Base-by-base conservation (phyloP, 805 yeast species). In the Hermanozyma aechmeae region DNA sequence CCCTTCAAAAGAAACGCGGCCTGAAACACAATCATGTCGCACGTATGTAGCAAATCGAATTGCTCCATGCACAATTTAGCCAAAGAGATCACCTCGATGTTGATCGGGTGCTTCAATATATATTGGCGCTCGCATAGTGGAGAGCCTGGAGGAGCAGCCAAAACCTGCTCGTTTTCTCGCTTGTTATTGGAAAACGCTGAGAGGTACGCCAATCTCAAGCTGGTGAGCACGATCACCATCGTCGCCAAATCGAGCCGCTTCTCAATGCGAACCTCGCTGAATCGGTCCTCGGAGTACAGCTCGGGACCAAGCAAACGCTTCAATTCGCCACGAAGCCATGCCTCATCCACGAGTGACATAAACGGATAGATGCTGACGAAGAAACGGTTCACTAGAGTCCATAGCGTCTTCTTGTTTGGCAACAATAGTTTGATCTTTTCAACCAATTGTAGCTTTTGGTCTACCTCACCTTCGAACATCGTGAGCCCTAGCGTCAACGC, bases 141-240 rank as follows among this genome's bases (percentile, higher is more conserved):
- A 1, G 27, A 6, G 14, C 20, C 32, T 6, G 31, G 23, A 16
- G 18, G 15, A 8, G 31, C 13, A 7, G 29, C 24, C 12, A 37
- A 18, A 10, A 26, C 23, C 12, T 27, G 18, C 16, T 41, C 43
- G 24, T 46, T 45, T 6, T 34, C 40, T 11, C 21, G 17, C 11
- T 21, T 29, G 10, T 30, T 34, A 30, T 41, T 42, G 16, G 45
- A 35, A 13, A 45, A 31, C 25, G 73, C 46, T 0, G 79, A 68
- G 20, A 71, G 50, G 71, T 79, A 74, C 15, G 75, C 60, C 15
- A 76, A 43, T 33, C 81, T 58, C 23, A 76, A 43, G 13, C 73
- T 57, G 13, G 75, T 60, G 13, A 75, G 51, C 36, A 71, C 42
- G 1, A 73, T 63, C 28, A 80, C 78, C 24, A 74, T 46, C 22